These are phyloP conservation scores for Trichophyton simii DNA, from an alignment of 2,329 filamentous ascomycete species.

Conservation along the genomic window DNA sequence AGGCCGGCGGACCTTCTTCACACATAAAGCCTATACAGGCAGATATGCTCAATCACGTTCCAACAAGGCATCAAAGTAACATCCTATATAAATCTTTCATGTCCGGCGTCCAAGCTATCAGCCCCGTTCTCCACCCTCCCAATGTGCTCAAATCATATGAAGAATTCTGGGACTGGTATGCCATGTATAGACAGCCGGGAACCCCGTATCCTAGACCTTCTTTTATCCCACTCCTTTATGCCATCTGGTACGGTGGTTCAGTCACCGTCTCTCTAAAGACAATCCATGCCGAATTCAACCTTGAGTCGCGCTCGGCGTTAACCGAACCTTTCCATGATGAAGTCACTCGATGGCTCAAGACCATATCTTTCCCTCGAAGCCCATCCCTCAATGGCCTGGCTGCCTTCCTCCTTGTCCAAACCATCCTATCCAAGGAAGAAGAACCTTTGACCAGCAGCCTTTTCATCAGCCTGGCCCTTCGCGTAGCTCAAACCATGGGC, in stretches of 20 bases:
- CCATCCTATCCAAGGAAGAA: conserved; percentile 36
- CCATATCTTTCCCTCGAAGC: conserved; percentile 34
- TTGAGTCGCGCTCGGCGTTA: conserved; percentile 24
- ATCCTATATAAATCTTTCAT: conserved; percentile 37
- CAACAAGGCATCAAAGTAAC: conserved; percentile 34
- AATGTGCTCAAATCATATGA: conserved; percentile 31
- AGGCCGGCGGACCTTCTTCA: conserved; percentile 22
- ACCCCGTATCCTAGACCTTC: conserved; percentile 29
- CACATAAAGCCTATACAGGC: conserved; percentile 25
- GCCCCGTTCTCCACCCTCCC: conserved; percentile 34
- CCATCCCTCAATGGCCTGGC: conserved; percentile 35
- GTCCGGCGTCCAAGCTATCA: conserved; percentile 35
- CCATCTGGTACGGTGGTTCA: conserved; percentile 39
- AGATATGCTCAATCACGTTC: conserved; percentile 32
- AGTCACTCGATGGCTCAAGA: conserved; percentile 31
- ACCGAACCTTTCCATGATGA: conserved; percentile 32
- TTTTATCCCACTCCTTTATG: conserved; percentile 34
- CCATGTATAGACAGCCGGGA: conserved; percentile 25
- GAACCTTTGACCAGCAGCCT: conserved; percentile 38
- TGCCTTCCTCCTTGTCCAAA: conserved; percentile 37
- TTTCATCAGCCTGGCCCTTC: conserved; percentile 36
- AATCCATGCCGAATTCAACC: conserved; percentile 30
- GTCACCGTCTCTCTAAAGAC: conserved; percentile 33
- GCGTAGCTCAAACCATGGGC: conserved; percentile 38
- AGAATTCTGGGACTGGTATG: conserved; percentile 37